Evolutionary conservation across 495 filamentous ascomycete genomes (phyloP), one percentile per base, ranked within the genome.

Genomic region (Annulohypoxylon stygium): DNA sequence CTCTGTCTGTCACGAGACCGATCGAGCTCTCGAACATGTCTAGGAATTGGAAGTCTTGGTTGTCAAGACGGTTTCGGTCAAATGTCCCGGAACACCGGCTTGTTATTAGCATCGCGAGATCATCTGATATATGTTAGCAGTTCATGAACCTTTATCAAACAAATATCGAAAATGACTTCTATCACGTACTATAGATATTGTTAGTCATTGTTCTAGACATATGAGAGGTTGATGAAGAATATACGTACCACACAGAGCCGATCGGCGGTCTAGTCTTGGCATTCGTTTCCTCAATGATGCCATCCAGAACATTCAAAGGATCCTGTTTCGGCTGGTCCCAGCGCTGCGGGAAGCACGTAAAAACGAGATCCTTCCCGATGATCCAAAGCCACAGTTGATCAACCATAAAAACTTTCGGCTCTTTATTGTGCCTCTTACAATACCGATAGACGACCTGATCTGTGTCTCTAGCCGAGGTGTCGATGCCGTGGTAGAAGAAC

Each of bases 311-410:
- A 67, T 91, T 91, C 14, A 92, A 78, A 11, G 88, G 88, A 58
- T 92, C 90, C 65, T 91, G 90, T 72, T 90, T 90, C 0, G 89
- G 89, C 70, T 91, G 90, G 10, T 91, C 85, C 90, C 90, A 93
- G 7, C 90, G 86, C 67, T 91, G 88, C 0, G 90, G 88, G 67
- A 93, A 93, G 45, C 86, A 84, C 1, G 90, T 92, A 33, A 93
- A 83, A 55, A 93, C 88, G 30, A 91, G 79, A 62, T 90, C 78
- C 66, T 87, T 85, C 2, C 89, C 88, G 7, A 92, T 75, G 20
- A 92, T 82, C 89, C 89, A 92, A 79, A 92, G 86, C 90, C 90
- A 93, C 6, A 92, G 80, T 74, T 92, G 90, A 73, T 92, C 90
- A 4, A 93, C 90, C 90, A 92, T 93, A 75, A 92, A 90, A 9